Base-by-base conservation (phyloP, 1,284 basidiomycete species). In the Sporisorium exsertum region DNA sequence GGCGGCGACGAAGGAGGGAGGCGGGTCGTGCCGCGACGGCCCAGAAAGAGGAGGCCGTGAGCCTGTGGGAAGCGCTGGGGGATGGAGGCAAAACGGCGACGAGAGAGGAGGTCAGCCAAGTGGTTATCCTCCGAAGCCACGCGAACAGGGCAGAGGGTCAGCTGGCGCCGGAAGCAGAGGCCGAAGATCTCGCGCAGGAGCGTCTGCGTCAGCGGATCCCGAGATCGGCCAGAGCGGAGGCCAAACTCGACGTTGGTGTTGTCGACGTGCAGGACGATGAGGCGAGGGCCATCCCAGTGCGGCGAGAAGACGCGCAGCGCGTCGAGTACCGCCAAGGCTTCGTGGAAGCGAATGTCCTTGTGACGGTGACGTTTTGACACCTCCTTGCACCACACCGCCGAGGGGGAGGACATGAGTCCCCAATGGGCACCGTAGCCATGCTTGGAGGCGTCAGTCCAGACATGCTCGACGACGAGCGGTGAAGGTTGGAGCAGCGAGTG, bases 291-390 rank as follows among this genome's bases (percentile, higher is more conserved):
- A 5, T 13, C 1, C 42, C 42, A 46, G n/a, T 16, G 4, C 2
- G 16, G 27, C 15, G 1, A 2, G 42, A 56, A 56, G 12, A 7
- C 18, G 18, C 54, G 33, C 12, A 56, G 43, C 5, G 42, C 42
- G 26, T 56, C 54, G 12, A 58, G 22, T 1, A 58, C 45, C 5
- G 56, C 56, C 0, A 47, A 26, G 13, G 45, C 56, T 27, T 58
- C 56, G 3, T 49, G 32, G 45, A 58, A 58, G 15, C 45, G 26
- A 22, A 58, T 58, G 45, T 58, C 18, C 45, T 58, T 58, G 12
- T 3, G 1, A 4, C 45, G 22, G 22, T 58, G 56, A 32, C 45
- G 45, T 0, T 45, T 2, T 4, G 32, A 6, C 1, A 58, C 22
- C 13, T 58, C 43, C 12, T 26, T 16, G n/a, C 32, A 22, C 22